Base-by-base conservation (phyloP, 2,329 filamentous ascomycete genomes). In the Salinomyces thailandicus region DNA sequence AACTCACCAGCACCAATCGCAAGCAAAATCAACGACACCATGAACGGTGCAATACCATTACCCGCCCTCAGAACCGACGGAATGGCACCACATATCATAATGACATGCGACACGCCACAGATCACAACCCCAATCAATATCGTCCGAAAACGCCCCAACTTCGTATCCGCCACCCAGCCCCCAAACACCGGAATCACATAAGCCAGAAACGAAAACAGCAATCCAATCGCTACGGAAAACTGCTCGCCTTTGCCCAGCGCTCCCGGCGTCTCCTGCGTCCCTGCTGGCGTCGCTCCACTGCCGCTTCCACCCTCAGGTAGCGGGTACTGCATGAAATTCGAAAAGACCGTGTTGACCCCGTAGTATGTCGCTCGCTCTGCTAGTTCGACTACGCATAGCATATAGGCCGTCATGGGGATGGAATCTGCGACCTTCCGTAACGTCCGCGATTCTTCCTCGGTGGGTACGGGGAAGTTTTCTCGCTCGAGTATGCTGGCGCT, bases 321-420 rank as follows among this genome's bases (percentile, higher is more conserved):
- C 3, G 71, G 68, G 7, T 71, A 70, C 47, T 79, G 72, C 49
- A 81, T 69, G 47, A 71, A 81, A 52, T 81, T 81, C 43, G 63
- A 64, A 52, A 77, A 75, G 5, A 72, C 57, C 0, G 67, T 68
- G 42, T 69, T 19, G 2, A 26, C 29, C 42, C 73, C 74, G 49
- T 75, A 76, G 61, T 72, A 78, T 0, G 72, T 76, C 2, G 73
- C 73, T 37, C 75, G 62, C 50, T 79, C 75, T 37, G 70, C 71
- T 41, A 77, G 72, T 44, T 78, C 75, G 27, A 77, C 72, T 5
- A 70, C 46, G 42, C 73, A 77, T 18, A 78, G 67, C 3, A 71
- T 49, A 46, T 73, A 79, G n/a, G 71, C 66, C 3, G 70, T 60
- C 9, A 58, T 39, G 1, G 74, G 72, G 2, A 78, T 61, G 2